Conservation (phyloP, 2,329 filamentous ascomycete species). For the Colletotrichum eleusines region DNA sequence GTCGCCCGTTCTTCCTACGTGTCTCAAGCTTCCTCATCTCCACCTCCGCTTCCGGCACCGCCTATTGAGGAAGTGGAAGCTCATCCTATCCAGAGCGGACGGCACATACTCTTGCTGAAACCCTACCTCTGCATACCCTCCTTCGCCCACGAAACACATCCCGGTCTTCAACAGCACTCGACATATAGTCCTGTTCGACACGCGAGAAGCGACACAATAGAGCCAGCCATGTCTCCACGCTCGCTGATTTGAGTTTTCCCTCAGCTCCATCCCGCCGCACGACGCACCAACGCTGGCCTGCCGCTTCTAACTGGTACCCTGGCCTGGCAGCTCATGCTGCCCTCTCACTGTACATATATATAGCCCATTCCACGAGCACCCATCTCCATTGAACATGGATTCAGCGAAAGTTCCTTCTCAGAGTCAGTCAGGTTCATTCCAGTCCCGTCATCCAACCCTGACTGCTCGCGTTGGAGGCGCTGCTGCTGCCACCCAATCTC, state of each 20-base stretch:
- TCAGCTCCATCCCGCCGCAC: slow-evolving; percentile 25
- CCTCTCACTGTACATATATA: slow-evolving; percentile 31
- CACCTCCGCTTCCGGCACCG: slow-evolving; percentile 16
- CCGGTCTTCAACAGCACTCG: slow-evolving; percentile 21
- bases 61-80: slow-evolving; percentile 19
- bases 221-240: slow-evolving; percentile 39
- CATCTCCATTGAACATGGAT: slow-evolving; percentile 35
- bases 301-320: slow-evolving; percentile 26
- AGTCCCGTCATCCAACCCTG: slow-evolving; percentile 15
- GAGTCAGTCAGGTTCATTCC: slow-evolving; percentile 30
- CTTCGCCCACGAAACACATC: slow-evolving; percentile 26
- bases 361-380: slow-evolving; percentile 27
- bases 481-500: slow-evolving; percentile 30
- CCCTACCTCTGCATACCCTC: slow-evolving; percentile 32
- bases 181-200: slow-evolving; percentile 8
- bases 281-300: slow-evolving; percentile 22
- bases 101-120: slow-evolving; percentile 27
- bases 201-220: slow-evolving; percentile 24
- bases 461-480: slow-evolving; percentile 18
- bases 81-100: slow-evolving; percentile 30
- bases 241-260: slow-evolving; percentile 34
- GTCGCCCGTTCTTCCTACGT: slow-evolving; percentile 6
- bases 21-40: slow-evolving; percentile 32
- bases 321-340: slow-evolving; percentile 21
- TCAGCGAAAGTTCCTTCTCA: slow-evolving; percentile 19